A percentile compares a stretch with the other conserved stretches of the same genome.
Evolutionary conservation across 805 yeast species (phyloP).

Genomic region (Brettanomyces bruxellensis): DNA sequence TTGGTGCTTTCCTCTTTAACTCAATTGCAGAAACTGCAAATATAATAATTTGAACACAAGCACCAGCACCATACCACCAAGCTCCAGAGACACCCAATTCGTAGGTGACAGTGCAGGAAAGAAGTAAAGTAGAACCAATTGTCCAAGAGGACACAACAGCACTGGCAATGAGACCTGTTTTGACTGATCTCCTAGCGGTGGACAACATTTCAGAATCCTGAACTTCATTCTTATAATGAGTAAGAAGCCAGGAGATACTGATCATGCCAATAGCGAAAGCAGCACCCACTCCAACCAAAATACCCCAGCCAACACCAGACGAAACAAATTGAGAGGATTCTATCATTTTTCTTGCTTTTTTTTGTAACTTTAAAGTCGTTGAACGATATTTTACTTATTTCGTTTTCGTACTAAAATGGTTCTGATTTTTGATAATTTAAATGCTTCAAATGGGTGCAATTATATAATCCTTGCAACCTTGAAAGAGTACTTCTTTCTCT

Average conservation of each 20-base stretch:
- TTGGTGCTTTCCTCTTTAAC: constrained; percentile 27
- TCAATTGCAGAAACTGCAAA: constrained; percentile 26
- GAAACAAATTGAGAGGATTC: constrained; percentile 7
- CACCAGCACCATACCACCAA: constrained; percentile 27
- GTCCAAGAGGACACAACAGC: constrained; percentile 31
- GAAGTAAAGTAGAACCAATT: constrained; percentile 23
- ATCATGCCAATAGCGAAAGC: constrained; percentile 34
- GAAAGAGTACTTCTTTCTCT: too few relatives aligned
- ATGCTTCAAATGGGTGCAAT: too few relatives aligned
- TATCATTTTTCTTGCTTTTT: neutral
- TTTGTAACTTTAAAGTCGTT: too few relatives aligned
- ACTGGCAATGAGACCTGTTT: constrained; percentile 27
- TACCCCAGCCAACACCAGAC: constrained; percentile 30
- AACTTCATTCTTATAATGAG: constrained; percentile 29
- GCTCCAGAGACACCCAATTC: constrained; percentile 27
- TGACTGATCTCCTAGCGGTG: constrained; percentile 29
- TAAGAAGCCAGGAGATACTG: constrained; percentile 23
- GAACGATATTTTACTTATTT: too few relatives aligned
- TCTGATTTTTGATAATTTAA: too few relatives aligned
- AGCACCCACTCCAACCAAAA: constrained; percentile 37
- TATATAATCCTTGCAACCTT: too few relatives aligned
- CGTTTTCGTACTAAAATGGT: too few relatives aligned
- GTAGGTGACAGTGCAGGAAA: constrained; percentile 25
- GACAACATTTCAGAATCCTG: constrained; percentile 35
- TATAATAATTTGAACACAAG: constrained; percentile 26